Percentiles rank a stretch among this genome's conserved stretches.
Evolutionary conservation across 179 eudicot genomes (phyloP).

Genomic region (Corrigiola litoralis): DNA sequence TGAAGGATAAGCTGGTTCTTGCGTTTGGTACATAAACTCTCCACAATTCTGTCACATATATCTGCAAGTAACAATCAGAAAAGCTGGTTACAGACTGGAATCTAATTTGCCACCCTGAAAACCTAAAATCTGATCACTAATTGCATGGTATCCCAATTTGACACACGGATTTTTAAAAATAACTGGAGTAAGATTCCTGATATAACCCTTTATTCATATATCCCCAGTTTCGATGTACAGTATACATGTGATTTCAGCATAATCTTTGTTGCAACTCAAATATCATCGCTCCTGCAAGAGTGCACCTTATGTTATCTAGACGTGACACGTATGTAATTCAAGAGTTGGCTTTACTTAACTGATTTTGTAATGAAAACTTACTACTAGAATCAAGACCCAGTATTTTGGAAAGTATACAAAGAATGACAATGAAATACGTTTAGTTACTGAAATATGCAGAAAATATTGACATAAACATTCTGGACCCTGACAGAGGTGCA

Average conservation of each 20-base stretch:
- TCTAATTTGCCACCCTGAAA: too few relatives aligned
- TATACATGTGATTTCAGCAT: background rate
- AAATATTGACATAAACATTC: background rate
- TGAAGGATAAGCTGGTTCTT: slow-evolving; percentile 56
- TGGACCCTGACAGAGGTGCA: too few relatives aligned
- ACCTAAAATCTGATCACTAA: too few relatives aligned
- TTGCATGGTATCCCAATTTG: too few relatives aligned
- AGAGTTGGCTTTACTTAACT: background rate
- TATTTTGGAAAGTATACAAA: too few relatives aligned
- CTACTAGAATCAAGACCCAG: background rate
- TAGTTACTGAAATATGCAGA: background rate
- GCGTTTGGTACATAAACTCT: slow-evolving; percentile 70
- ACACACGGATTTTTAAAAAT: too few relatives aligned
- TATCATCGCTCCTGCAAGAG: background rate
- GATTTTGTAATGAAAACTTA: background rate
- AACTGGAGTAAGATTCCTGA: too few relatives aligned
- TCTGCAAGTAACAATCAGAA: slow-evolving; percentile 38
- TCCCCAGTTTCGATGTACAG: too few relatives aligned
- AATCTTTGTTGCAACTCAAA: background rate
- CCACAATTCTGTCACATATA: slow-evolving; percentile 86
- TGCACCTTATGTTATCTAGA: background rate
- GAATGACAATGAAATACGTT: background rate
- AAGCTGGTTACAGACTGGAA: background rate
- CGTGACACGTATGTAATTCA: background rate
- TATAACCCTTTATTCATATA: too few relatives aligned